Percentiles rank a stretch among this genome's conserved stretches.
These are phyloP conservation scores for Eutrema japonicum DNA, from an alignment of 345 rosid species.

Conservation along the genomic window DNA sequence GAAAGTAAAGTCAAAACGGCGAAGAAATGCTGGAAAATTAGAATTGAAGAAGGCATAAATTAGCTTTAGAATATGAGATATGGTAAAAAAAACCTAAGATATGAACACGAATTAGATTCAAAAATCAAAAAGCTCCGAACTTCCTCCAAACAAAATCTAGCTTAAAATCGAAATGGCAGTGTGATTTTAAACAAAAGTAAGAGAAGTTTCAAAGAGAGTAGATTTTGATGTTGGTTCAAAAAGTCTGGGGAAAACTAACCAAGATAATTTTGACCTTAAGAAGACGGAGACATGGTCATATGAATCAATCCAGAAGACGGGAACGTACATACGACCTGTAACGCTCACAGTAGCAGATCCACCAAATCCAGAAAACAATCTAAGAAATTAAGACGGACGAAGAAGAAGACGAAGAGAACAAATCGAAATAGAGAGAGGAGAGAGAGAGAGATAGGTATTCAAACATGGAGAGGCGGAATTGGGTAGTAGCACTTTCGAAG, in stretches of 20 bases:
- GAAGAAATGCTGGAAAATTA: background rate
- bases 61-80: background rate
- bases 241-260: slow-evolving; percentile 9
- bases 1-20: background rate
- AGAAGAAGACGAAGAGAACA: slow-evolving; percentile 27
- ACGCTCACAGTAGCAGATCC: slow-evolving; percentile 36
- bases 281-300: slow-evolving; percentile 21
- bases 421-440: slow-evolving; percentile 33
- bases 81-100: background rate
- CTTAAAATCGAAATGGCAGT: slow-evolving; percentile 19
- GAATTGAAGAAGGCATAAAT: background rate
- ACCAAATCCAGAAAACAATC: slow-evolving; percentile 19
- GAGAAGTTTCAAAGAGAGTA: slow-evolving; percentile 18
- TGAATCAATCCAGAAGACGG: slow-evolving; percentile 18
- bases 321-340: background rate
- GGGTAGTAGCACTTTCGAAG: slow-evolving; percentile 37
- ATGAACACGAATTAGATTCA: background rate
- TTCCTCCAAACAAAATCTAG: background rate
- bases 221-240: slow-evolving; percentile 8
- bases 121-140: slow-evolving; percentile 28
- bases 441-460: slow-evolving; percentile 43
- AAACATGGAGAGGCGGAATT: slow-evolving; percentile 77
- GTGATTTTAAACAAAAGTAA: background rate
- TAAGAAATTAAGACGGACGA: background rate
- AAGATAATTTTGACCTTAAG: slow-evolving; percentile 10